A percentile compares a stretch with the other conserved stretches of the same genome.
These are phyloP conservation scores for Trichocladium antarcticum DNA, from an alignment of 495 filamentous ascomycete genomes.

Conservation along the genomic window DNA sequence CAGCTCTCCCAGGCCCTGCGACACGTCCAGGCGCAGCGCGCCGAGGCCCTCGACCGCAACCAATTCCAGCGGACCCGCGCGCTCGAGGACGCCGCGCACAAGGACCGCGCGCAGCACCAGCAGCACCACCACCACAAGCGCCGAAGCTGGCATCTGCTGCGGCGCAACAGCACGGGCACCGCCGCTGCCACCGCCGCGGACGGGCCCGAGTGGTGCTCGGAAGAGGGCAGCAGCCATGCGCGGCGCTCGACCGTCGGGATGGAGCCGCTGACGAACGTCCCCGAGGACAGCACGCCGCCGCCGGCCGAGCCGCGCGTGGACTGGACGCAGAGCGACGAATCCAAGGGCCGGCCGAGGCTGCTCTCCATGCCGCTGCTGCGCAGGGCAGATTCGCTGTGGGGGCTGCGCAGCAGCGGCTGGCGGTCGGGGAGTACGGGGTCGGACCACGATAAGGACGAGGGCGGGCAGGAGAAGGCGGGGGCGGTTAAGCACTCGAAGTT, in stretches of 20 bases:
- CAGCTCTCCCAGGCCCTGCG: constrained; percentile 11
- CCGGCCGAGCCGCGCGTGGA: constrained; percentile 31
- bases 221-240: too few relatives aligned
- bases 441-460: too few relatives aligned
- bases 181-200: constrained; percentile 1
- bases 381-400: constrained; percentile 34
- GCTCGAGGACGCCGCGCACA: constrained; percentile 20
- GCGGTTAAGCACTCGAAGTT: too few relatives aligned
- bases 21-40: constrained; percentile 14
- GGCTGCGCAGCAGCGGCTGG: constrained; percentile 20
- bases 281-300: constrained; percentile 2
- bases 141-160: background rate
- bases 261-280: constrained; percentile 2
- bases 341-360: constrained; percentile 2
- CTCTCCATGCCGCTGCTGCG: constrained; percentile 22
- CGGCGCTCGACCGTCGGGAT: background rate
- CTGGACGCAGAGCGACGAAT: constrained; percentile 40
- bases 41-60: constrained; percentile 22
- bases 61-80: constrained; percentile 26
- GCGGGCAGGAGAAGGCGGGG: background rate
- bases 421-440: constrained; percentile 15
- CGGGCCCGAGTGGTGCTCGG: too few relatives aligned
- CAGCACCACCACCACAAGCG: background rate
- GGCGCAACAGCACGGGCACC: constrained; percentile 22
- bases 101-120: background rate